Base-by-base conservation (phyloP, 78 protist species). In the Diacronema lutheri region DNA sequence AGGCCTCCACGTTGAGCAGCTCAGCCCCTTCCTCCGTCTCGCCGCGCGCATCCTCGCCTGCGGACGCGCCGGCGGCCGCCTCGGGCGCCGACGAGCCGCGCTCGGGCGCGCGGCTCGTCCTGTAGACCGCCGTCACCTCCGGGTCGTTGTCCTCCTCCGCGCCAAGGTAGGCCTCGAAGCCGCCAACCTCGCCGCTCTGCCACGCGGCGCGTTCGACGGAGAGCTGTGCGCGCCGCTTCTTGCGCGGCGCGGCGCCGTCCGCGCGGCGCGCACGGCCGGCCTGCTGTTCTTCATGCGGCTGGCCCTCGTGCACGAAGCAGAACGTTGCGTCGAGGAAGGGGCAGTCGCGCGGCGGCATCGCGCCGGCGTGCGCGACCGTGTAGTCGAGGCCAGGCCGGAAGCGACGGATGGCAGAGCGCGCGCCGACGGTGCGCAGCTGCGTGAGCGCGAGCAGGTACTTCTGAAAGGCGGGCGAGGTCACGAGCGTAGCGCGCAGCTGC, bases 351-450 rank as follows among this genome's bases (percentile, higher is more conserved):
- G 65, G 44, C 21, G 12, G 62, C 61, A 41, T 19, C 33, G 23
- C 3, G 26, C 4, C 57, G 1, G n/a, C 29, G 35, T 66, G 79
- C 14, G 87, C 89, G 26, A 90, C 74, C 0, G 92, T 85, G 86
- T 90, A 90, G 56, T 90, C 92, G 29, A 81, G 37, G 3, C 92
- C 92, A 1, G 92, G 77, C 35, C 92, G 66, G 50, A 90, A 90
- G 74, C 92, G 62, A 10, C 92, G 56, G 19, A 57, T 21, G 73
- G 41, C 66, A 12, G 55, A 72, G 12, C 37, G 13, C 10, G 4
- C 1, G 33, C 26, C 37, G 57, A 14, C 10, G 19, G 46, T 38
- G n/a, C 0, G 4, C 35, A 26, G 4, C 26, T 83, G 77, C 1
- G 80, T 71, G 26, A 79, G 29, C 19, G 1, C 1, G 31, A 38